Evolutionary conservation across 2,329 filamentous ascomycete species (phyloP).

Genomic region (Fusarium luffae): DNA sequence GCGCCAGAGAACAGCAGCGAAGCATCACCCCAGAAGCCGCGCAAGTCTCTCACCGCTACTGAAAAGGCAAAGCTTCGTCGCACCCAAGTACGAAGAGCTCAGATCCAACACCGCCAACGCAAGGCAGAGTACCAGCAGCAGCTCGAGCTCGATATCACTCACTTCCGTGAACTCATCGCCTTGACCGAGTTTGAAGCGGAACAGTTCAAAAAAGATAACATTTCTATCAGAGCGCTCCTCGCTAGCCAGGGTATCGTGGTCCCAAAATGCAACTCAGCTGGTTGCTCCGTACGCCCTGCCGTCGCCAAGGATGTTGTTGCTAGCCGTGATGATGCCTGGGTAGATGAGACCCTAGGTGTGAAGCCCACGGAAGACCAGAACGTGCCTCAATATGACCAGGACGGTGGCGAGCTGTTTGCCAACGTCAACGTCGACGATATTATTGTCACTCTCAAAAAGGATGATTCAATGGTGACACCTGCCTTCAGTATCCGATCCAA

Average conservation of each 20-base stretch:
- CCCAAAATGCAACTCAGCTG: constrained; percentile 16
- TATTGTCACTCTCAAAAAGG: constrained; percentile 55
- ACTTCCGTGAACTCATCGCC: constrained; percentile 60
- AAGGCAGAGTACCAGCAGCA: constrained; percentile 66
- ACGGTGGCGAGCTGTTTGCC: constrained; percentile 46
- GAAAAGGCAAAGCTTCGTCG: constrained; percentile 61
- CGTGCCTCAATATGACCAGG: constrained; percentile 7
- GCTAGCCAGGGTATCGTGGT: constrained; percentile 40
- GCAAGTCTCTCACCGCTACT: constrained; percentile 39
- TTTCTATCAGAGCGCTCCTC: constrained; percentile 53
- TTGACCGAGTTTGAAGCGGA: constrained; percentile 54
- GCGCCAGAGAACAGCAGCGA: constrained; percentile 28
- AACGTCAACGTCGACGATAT: constrained; percentile 53
- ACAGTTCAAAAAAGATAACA: constrained; percentile 56
- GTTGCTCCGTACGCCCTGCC: constrained; percentile 11
- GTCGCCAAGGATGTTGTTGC: neutral
- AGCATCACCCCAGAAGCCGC: constrained; percentile 32
- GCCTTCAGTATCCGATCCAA: constrained; percentile 55
- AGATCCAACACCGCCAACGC: constrained; percentile 66
- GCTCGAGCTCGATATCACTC: constrained; percentile 63
- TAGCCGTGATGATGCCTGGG: constrained; percentile 28
- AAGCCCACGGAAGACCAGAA: constrained; percentile 1
- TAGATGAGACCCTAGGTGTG: constrained; percentile 32
- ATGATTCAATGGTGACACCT: constrained; percentile 56
- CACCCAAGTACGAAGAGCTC: constrained; percentile 64